Evolutionary conservation across 2,329 filamentous ascomycete genomes (phyloP), one percentile per base, ranked within the genome.

Genomic region (Sporothrix phasma): DNA sequence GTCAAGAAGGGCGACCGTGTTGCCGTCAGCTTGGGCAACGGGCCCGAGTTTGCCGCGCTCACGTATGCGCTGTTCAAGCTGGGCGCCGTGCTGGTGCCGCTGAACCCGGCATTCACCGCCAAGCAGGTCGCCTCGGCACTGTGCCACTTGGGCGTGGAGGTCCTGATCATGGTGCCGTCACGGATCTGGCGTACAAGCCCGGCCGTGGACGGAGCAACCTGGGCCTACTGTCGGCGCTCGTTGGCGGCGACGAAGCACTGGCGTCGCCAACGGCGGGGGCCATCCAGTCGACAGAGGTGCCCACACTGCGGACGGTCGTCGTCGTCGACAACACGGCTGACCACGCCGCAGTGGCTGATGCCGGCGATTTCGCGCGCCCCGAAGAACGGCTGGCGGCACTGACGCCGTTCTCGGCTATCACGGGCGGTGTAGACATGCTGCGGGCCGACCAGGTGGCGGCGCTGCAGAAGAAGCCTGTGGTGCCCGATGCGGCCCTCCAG

Each of bases 11-110:
- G 91, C 5, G 88, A 95, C 72, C 83, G 91, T 37, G 89, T 97
- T 11, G 92, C 90, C 15, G 85, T 97, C 29, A 93, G 88, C 66
- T 77, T 97, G 61, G 93, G 93, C 17, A 97, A 96, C 75, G 87
- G 86, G 47, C 79, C 88, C 69, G 92, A 96, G 74, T 93, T 90
- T 73, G 90, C 90, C 3, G 87, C 88, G 59, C 81, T 94, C 22
- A 93, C 88, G 5, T 97, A 97, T 75, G 92, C 92, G 0, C 75
- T 94, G 63, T 96, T 93, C 79, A 97, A 97, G 75, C 82, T 97
- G 10, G 94, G 94, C n/a, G 93, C 90, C 26, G 84, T 97, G 60
- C 79, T 97, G 67, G 92, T 96, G n/a, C 94, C 93, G 0, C 77
- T 97, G 26, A 97, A 99, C 73, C 93, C 92, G 22, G 88, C 85